Percentiles rank a stretch among this genome's conserved stretches.
Conservation (phyloP, 1,139 yeast species). For the Chernovozyma aurita region DNA sequence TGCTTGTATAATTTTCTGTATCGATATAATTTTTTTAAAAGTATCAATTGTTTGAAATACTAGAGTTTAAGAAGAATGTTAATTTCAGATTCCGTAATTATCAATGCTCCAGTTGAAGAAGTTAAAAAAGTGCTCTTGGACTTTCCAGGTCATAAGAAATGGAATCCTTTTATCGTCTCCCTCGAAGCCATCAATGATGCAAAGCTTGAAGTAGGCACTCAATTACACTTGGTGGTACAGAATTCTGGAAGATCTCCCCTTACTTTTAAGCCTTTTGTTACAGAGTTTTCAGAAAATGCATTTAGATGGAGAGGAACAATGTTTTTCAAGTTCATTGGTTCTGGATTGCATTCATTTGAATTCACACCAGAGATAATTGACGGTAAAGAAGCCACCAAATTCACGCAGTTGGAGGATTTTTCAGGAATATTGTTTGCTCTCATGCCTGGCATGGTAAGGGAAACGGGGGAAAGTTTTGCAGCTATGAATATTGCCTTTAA, state of each 20-base stretch:
- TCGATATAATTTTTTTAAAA: no score
- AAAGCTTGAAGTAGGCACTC: slow-evolving; percentile 13
- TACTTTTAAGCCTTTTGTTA: slow-evolving; percentile 10
- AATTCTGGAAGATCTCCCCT: neutral
- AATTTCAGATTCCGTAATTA: slow-evolving; percentile 7
- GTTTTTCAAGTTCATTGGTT: slow-evolving; percentile 11
- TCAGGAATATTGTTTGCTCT: slow-evolving; percentile 11
- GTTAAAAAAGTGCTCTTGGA: slow-evolving; percentile 11
- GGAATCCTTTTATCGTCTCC: slow-evolving; percentile 15
- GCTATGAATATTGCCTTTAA: slow-evolving; percentile 6
- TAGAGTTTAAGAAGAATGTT: no score
- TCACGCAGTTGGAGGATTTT: slow-evolving; percentile 12
- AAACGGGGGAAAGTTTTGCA: slow-evolving; percentile 4
- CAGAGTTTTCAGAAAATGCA: slow-evolving; percentile 6
- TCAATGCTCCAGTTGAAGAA: slow-evolving; percentile 11
- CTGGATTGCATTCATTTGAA: slow-evolving; percentile 12
- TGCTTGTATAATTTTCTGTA: no score
- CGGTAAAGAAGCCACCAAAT: slow-evolving; percentile 9
- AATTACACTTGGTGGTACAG: slow-evolving; percentile 10
- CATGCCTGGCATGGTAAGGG: slow-evolving; percentile 2
- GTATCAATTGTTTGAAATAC: no score
- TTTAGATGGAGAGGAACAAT: slow-evolving; percentile 14
- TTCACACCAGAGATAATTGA: slow-evolving; percentile 9
- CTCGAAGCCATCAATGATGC: slow-evolving; percentile 11
- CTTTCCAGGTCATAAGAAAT: slow-evolving; percentile 10